phyloP scores from a whole-genome alignment of 2,329 filamentous ascomycete genomes.

The Pseudogymnoascus pannorum region DNA sequence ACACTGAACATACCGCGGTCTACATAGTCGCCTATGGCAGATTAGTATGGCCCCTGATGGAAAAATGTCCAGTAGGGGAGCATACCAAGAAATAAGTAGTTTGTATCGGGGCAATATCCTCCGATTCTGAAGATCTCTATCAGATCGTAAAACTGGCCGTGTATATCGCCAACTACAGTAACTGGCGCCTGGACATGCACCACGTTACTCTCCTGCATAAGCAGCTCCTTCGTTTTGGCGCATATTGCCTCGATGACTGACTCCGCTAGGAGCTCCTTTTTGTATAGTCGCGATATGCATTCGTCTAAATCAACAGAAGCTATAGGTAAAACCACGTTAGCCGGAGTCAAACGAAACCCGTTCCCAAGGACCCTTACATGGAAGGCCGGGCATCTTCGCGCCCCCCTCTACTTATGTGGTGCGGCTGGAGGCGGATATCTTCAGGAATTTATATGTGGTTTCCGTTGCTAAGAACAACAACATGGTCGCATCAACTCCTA shows the following conservation, averaged over 20 bases:
- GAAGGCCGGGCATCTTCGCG: constrained; percentile 48
- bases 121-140: constrained; percentile 99
- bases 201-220: constrained; percentile 99
- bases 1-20: constrained; percentile 98
- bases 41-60: constrained; percentile 7
- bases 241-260: constrained; percentile 99
- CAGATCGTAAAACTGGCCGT: constrained; percentile 97
- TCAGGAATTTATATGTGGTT: constrained; percentile 21
- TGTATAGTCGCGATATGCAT: constrained; percentile 94
- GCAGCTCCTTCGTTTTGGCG: constrained; percentile 95
- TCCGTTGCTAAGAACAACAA: constrained; percentile 25
- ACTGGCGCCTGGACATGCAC: constrained; percentile 94
- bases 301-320: constrained; percentile 97
- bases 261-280: constrained; percentile 93
- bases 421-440: constrained; percentile 20
- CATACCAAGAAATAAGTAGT: constrained; percentile 90
- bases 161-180: constrained; percentile 96
- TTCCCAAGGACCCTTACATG: constrained; percentile 36
- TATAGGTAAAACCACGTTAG: constrained; percentile 31
- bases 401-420: constrained; percentile 15
- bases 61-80: not conserved
- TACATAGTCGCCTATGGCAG: constrained; percentile 76
- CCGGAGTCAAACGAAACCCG: not conserved
- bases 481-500: constrained; percentile 25
- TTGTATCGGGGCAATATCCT: constrained; percentile 93